Conservation (phyloP, 2,329 filamentous ascomycete genomes). For the Ceratocystis harringtonii region DNA sequence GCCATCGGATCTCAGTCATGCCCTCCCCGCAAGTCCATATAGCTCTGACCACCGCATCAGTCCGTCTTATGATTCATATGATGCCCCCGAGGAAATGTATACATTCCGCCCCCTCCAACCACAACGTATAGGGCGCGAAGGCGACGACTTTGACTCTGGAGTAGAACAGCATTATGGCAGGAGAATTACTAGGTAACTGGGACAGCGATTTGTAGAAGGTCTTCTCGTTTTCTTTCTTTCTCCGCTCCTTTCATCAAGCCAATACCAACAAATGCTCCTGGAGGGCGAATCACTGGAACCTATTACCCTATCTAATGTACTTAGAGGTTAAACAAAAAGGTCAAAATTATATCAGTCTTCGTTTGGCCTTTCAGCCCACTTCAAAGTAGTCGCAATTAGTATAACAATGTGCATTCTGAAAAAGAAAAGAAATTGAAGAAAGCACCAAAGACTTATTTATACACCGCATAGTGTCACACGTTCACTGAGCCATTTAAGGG, state of each 20-base stretch:
- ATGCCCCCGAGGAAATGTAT: slow-evolving; percentile 30
- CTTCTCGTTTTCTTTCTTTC: background rate
- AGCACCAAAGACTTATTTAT: too few relatives aligned
- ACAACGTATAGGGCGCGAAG: slow-evolving; percentile 31
- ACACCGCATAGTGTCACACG: background rate
- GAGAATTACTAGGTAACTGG: background rate
- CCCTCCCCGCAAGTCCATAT: slow-evolving; percentile 16
- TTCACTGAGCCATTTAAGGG: background rate
- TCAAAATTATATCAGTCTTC: background rate
- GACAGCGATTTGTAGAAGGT: background rate
- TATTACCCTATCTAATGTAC: background rate
- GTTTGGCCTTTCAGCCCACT: background rate
- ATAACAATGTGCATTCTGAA: too few relatives aligned
- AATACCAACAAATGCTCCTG: background rate
- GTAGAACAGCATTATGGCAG: slow-evolving; percentile 20
- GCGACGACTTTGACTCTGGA: slow-evolving; percentile 29
- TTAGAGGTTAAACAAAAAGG: background rate
- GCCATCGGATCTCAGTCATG: slow-evolving; percentile 26
- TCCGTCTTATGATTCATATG: slow-evolving; percentile 29
- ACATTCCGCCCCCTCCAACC: slow-evolving; percentile 31
- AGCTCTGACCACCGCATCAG: background rate
- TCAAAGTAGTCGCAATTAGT: too few relatives aligned
- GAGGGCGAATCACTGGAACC: background rate
- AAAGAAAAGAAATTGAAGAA: too few relatives aligned
- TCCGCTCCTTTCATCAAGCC: background rate